Evolutionary conservation across 345 rosid species (phyloP).

Genomic region (Aurinia saxatilis): DNA sequence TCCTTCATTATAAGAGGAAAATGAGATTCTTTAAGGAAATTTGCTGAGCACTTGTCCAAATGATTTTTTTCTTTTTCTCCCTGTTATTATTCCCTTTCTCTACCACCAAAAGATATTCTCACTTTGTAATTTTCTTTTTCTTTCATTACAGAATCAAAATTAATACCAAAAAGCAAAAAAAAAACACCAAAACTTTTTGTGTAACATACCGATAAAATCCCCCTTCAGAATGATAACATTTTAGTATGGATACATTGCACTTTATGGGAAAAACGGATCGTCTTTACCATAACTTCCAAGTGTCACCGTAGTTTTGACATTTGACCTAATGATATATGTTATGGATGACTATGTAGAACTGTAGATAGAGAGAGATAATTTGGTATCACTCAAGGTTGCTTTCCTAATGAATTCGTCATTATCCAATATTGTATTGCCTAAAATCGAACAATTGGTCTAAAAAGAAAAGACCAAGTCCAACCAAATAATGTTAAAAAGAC

Average conservation of each 20-base stretch:
- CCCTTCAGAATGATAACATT: background rate
- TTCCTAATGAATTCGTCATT: slow-evolving; percentile 20
- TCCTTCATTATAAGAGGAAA: background rate
- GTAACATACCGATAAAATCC: background rate
- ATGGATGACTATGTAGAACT: slow-evolving; percentile 9
- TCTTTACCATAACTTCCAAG: background rate
- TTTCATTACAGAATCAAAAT: background rate
- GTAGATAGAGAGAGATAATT: background rate
- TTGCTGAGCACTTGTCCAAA: slow-evolving; percentile 4
- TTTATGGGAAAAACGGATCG: background rate
- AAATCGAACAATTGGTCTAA: background rate
- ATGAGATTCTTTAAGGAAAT: slow-evolving; percentile 1
- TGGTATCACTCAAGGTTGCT: slow-evolving; percentile 10
- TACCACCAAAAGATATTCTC: slow-evolving; percentile 14
- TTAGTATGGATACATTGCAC: background rate
- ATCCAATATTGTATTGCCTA: slow-evolving; percentile 6
- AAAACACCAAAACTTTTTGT: background rate
- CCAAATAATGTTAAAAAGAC: slow-evolving; percentile 17
- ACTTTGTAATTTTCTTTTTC: background rate
- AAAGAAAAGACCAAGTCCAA: background rate
- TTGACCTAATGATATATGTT: background rate
- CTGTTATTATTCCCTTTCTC: background rate
- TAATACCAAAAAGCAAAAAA: background rate
- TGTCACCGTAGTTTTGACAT: background rate
- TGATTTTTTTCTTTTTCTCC: background rate